Evolutionary conservation across 2,329 filamentous ascomycete species (phyloP).

Genomic region (Aspergillus ochraceoroseus): DNA sequence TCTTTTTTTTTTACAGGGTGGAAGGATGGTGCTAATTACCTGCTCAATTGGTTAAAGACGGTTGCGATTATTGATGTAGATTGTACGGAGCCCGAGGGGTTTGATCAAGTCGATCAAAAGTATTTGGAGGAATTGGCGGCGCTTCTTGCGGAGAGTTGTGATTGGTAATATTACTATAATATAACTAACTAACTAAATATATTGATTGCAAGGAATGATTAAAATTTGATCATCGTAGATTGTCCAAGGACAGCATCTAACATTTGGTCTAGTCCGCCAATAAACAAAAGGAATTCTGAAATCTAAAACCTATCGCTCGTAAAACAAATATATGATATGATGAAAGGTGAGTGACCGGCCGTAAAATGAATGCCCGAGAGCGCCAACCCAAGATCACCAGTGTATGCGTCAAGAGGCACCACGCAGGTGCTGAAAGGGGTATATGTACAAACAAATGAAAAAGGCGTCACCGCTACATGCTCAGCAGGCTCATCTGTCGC

Average conservation of each 20-base stretch:
- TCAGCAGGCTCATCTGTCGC: constrained; percentile 68
- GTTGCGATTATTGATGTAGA: constrained; percentile 49
- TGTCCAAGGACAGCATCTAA: too few species aligned
- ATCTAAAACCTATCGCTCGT: background rate
- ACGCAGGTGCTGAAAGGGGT: too few species aligned
- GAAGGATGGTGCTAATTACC: constrained; percentile 4
- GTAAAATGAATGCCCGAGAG: constrained; percentile 2
- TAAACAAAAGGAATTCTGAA: constrained; percentile 3
- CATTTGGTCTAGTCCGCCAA: too few species aligned
- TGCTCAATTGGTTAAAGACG: too few species aligned
- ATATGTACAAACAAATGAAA: background rate
- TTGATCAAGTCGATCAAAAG: constrained; percentile 44
- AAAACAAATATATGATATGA: constrained; percentile 3
- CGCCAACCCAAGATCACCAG: constrained; percentile 1
- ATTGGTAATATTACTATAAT: constrained; percentile 35
- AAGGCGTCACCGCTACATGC: constrained; percentile 46
- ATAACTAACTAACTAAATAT: background rate
- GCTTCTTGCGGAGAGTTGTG: constrained; percentile 40
- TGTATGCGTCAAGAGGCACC: constrained; percentile 3
- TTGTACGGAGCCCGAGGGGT: constrained; percentile 42
- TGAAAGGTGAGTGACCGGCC: background rate
- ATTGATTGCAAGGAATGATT: too few species aligned
- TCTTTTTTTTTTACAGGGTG: background rate
- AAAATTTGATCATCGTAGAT: too few species aligned
- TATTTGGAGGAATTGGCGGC: constrained; percentile 42